These are phyloP conservation scores for Scutellaria baicalensis DNA, from an alignment of 257 asterid genomes.

Conservation along the genomic window DNA sequence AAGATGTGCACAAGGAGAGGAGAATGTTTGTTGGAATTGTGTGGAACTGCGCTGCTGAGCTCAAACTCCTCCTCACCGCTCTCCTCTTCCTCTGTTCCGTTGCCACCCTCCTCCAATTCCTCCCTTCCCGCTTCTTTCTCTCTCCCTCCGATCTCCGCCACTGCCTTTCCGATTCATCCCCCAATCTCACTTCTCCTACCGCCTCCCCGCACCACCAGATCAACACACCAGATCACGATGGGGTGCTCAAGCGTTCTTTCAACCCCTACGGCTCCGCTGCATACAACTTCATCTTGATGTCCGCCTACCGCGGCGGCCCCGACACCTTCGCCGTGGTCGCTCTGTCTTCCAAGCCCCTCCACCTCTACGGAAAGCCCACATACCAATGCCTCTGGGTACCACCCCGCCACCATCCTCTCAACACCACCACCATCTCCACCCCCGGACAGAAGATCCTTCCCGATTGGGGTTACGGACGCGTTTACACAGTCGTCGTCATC, in stretches of 20 bases:
- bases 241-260: slow-evolving; percentile 36
- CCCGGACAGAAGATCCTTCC: slow-evolving; percentile 37
- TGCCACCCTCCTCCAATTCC: slow-evolving; percentile 54
- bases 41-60: slow-evolving; percentile 71
- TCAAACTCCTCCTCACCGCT: slow-evolving; percentile 51
- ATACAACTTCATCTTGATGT: slow-evolving; percentile 39
- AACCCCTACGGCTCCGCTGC: slow-evolving; percentile 43
- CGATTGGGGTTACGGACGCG: slow-evolving; percentile 86
- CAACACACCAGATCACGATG: slow-evolving; percentile 6
- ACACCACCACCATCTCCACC: neutral
- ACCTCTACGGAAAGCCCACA: slow-evolving; percentile 31
- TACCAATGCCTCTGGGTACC: slow-evolving; percentile 43
- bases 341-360: slow-evolving; percentile 45
- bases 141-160: slow-evolving; percentile 44
- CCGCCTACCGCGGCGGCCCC: slow-evolving; percentile 50
- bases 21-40: slow-evolving; percentile 59
- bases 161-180: slow-evolving; percentile 28
- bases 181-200: neutral
- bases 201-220: neutral
- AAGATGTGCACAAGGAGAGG: slow-evolving; percentile 21
- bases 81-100: slow-evolving; percentile 53
- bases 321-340: slow-evolving; percentile 40
- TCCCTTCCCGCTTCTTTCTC: slow-evolving; percentile 45
- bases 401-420: neutral
- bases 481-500: slow-evolving; percentile 70